Evolutionary conservation across 257 asterid genomes (phyloP).

Genomic region (Solanum sejunctum): DNA sequence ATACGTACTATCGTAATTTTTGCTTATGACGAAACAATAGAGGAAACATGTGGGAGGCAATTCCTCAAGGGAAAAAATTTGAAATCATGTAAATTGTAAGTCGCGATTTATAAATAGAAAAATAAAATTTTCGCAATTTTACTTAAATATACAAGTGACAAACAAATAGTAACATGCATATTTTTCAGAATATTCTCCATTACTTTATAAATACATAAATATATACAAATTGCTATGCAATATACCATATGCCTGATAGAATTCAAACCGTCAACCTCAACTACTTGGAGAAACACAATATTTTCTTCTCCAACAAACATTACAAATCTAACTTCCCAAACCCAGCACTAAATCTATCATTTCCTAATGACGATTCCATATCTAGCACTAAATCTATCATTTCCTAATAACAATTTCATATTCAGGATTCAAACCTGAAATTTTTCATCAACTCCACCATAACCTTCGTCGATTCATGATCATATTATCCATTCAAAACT

Average conservation of each 20-base stretch:
- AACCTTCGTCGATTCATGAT: rapidly evolving
- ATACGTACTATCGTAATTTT: too few relatives aligned
- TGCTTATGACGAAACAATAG: too few relatives aligned
- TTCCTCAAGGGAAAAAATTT: too few relatives aligned
- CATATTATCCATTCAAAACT: constrained; percentile 9
- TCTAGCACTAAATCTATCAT: background rate
- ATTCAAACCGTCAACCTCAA: background rate
- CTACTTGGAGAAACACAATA: background rate
- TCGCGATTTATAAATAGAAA: too few relatives aligned
- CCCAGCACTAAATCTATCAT: too few relatives aligned
- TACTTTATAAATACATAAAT: background rate
- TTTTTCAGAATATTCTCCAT: background rate
- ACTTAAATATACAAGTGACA: background rate
- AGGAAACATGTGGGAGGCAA: too few relatives aligned
- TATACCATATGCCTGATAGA: background rate
- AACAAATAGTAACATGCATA: background rate
- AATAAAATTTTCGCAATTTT: too few relatives aligned
- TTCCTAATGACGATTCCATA: too few relatives aligned
- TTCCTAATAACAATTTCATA: rapidly evolving
- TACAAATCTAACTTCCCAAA: background rate
- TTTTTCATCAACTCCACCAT: background rate
- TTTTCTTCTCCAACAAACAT: background rate
- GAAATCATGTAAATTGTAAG: too few relatives aligned
- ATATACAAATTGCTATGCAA: background rate
- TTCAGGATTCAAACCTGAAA: rapidly evolving